Evolutionary conservation across 2,329 filamentous ascomycete species (phyloP).

Genomic region (Phialocephala sp.): DNA sequence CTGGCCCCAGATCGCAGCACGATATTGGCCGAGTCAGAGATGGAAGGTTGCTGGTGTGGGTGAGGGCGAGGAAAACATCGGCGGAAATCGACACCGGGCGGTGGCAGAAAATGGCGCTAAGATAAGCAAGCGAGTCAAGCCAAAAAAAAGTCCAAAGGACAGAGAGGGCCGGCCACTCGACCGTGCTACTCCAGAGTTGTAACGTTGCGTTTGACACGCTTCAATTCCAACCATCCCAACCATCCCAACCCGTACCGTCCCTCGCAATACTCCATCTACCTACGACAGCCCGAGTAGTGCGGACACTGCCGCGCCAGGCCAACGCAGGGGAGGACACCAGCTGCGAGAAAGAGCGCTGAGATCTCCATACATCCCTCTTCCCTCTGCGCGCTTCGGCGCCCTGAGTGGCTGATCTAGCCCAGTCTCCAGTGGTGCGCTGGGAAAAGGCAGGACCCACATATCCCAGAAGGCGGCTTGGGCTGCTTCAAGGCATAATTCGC

Average conservation of each 20-base stretch:
- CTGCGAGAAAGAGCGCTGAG: neutral
- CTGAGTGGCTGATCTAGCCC: conserved; percentile 4
- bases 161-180: neutral
- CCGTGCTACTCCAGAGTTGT: conserved; percentile 16
- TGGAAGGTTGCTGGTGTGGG: conserved; percentile 6
- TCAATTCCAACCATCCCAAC: conserved; percentile 6
- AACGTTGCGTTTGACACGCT: conserved; percentile 24
- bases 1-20: neutral
- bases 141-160: neutral
- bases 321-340: conserved; percentile 18
- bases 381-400: neutral
- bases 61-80: conserved; percentile 14
- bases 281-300: conserved; percentile 15
- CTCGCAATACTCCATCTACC: conserved; percentile 3
- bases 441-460: conserved; percentile 2
- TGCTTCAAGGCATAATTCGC: conserved; percentile 17
- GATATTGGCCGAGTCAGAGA: conserved; percentile 13
- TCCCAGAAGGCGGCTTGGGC: conserved; percentile 12
- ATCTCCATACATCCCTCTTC: conserved; percentile 10
- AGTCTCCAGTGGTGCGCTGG: neutral
- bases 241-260: neutral
- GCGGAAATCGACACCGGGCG: neutral
- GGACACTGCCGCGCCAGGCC: conserved; percentile 24
- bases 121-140: conserved; percentile 17
- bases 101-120: neutral